Evolutionary conservation across 2,329 filamentous ascomycete genomes (phyloP).

Genomic region (Fusarium burgessii): DNA sequence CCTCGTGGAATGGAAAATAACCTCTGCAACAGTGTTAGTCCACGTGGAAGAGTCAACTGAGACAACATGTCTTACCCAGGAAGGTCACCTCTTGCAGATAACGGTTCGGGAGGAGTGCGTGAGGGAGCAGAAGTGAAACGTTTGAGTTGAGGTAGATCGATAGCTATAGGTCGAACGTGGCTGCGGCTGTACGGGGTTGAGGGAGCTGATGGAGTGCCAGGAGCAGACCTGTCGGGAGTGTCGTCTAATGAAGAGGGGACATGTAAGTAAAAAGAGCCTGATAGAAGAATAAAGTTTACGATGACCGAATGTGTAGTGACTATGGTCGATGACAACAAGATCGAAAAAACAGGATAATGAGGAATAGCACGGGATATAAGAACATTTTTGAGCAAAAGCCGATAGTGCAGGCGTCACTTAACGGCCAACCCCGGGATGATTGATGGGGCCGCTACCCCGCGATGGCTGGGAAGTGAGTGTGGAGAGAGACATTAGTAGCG

Average conservation of each 20-base stretch:
- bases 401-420: conserved; percentile 37
- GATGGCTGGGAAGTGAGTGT: conserved; percentile 39
- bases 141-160: conserved; percentile 60
- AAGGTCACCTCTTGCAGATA: conserved; percentile 70
- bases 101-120: conserved; percentile 60
- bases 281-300: not conserved
- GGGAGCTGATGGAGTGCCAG: conserved; percentile 38
- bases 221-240: conserved; percentile 19
- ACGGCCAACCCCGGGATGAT: conserved; percentile 38
- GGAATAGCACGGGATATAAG: conserved; percentile 33
- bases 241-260: conserved; percentile 31
- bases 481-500: conserved; percentile 37
- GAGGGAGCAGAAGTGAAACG: conserved; percentile 56
- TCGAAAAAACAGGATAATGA: conserved; percentile 34
- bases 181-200: conserved; percentile 39
- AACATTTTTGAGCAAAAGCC: conserved; percentile 23
- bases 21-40: conserved; percentile 56
- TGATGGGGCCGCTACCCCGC: conserved; percentile 44
- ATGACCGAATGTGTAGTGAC: not conserved
- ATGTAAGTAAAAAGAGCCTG: conserved; percentile 22
- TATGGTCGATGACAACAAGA: conserved; percentile 29
- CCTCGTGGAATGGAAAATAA: conserved; percentile 72
- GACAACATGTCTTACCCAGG: conserved; percentile 61
- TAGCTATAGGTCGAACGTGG: conserved; percentile 64
- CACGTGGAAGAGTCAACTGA: not conserved